Evolutionary conservation across 2,329 filamentous ascomycete species (phyloP), one percentile per base, ranked within the genome.

Genomic region (Epichloe coenophiala): DNA sequence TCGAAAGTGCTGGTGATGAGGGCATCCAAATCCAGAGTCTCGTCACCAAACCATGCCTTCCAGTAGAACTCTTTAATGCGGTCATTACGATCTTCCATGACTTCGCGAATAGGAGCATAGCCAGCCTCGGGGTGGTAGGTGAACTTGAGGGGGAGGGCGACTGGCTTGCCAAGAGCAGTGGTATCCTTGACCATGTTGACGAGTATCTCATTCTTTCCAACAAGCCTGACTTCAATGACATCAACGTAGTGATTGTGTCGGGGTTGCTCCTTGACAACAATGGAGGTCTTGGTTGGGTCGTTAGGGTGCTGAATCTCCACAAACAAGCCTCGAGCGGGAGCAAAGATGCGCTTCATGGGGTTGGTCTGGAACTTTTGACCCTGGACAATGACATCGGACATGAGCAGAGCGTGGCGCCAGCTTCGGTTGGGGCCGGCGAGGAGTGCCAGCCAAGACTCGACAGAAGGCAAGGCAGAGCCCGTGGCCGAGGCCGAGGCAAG

Each of bases 31-130:
- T 94, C 84, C 47, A 94, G 77, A 42, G 77, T 70, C 62, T 95
- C 90, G 53, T 90, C 78, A 41, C 89, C 93, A 60, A 98, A 98
- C 93, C 93, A 98, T 57, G 94, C 84, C 59, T 84, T 83, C 82
- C 95, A 98, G 77, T 98, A 98, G 68, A 98, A 98, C 68, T 95
- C 88, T 76, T 98, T 98, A 75, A 98, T 97, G 57, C 88, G 86
- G 65, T 98, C 91, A 65, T 98, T 98, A 63, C 93, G 88, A 50
- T 81, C 85, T 37, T 89, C 80, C 93, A 98, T 98, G 56, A 97
- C 86, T 68, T 98, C 93, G 54, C 85, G 85, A 58, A 98, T 95
- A 17, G 93, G 93, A n/a, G 94, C 91, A 65, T 96, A 98, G 33
- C 93, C 93, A 51, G 88, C 85, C 68, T 97, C 91, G 2, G 93